These are phyloP conservation scores for Pestalotiopsis sp. DNA, from an alignment of 2,329 filamentous ascomycete genomes.

Conservation along the genomic window DNA sequence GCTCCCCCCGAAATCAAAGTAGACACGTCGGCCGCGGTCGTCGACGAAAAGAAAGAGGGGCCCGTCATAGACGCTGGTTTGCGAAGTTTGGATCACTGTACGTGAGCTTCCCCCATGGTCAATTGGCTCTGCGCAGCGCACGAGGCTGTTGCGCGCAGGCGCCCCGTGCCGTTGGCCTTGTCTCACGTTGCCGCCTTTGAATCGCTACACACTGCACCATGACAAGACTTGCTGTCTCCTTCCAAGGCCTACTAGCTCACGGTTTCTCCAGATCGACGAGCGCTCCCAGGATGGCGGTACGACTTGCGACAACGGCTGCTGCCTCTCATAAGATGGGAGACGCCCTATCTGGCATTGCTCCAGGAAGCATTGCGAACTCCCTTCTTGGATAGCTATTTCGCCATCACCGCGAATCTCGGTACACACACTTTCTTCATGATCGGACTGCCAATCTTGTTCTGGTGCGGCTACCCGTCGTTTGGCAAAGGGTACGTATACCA, in stretches of 20 bases:
- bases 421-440: conserved; percentile 99
- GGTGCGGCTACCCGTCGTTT: conserved; percentile 85
- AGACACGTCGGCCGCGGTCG: conserved; percentile 43
- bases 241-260: not conserved
- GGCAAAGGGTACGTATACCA: conserved; percentile 75
- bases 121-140: not conserved
- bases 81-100: conserved; percentile 79
- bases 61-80: conserved; percentile 71
- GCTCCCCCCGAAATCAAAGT: conserved; percentile 16
- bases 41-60: conserved; percentile 27
- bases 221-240: not conserved
- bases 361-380: conserved; percentile 81
- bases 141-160: not conserved
- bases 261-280: conserved; percentile 68
- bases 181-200: not conserved
- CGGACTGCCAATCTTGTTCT: conserved; percentile 90
- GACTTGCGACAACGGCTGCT: conserved; percentile 77
- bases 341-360: conserved; percentile 85
- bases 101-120: conserved; percentile 26
- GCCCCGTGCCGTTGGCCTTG: not conserved
- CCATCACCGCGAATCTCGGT: conserved; percentile 91
- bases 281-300: conserved; percentile 89
- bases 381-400: conserved; percentile 92
- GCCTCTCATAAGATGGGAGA: conserved; percentile 91
- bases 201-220: not conserved